A percentile compares a stretch with the other conserved stretches of the same genome.
Evolutionary conservation across 495 filamentous ascomycete genomes (phyloP).

Genomic region (Daldinia vernicosa): DNA sequence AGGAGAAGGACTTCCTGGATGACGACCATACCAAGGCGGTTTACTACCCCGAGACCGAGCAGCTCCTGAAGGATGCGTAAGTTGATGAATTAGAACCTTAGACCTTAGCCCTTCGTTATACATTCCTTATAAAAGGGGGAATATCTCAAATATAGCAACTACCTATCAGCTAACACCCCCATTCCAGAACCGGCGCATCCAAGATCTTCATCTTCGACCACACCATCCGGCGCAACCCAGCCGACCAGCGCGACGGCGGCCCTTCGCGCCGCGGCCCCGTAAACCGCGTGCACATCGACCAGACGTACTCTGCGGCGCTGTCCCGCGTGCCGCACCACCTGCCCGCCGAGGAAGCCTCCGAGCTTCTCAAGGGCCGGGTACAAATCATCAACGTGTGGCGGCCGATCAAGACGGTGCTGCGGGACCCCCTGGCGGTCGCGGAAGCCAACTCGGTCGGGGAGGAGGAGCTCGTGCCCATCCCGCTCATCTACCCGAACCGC

Average conservation of each 20-base stretch:
- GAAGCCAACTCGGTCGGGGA: slow-evolving; percentile 68
- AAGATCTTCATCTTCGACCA: slow-evolving; percentile 79
- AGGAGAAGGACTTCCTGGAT: slow-evolving; percentile 70
- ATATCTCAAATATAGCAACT: not conserved
- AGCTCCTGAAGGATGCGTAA: slow-evolving; percentile 70
- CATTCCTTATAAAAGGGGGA: not conserved
- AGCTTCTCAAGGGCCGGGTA: slow-evolving; percentile 69
- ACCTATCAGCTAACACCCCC: not conserved
- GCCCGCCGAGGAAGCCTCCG: slow-evolving; percentile 65
- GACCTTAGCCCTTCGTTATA: too few relatives aligned
- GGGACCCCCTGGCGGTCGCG: slow-evolving; percentile 70
- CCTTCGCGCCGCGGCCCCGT: slow-evolving; percentile 63
- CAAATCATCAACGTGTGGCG: slow-evolving; percentile 87
- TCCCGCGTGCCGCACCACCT: slow-evolving; percentile 68
- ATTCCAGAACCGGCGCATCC: slow-evolving; percentile 65
- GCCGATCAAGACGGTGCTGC: slow-evolving; percentile 69
- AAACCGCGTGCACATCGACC: slow-evolving; percentile 75
- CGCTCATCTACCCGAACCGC: slow-evolving; percentile 77
- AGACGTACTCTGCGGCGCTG: slow-evolving; percentile 67
- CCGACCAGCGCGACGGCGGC: slow-evolving; percentile 30
- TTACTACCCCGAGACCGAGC: slow-evolving; percentile 74
- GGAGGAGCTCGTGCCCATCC: slow-evolving; percentile 71
- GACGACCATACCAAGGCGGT: slow-evolving; percentile 71
- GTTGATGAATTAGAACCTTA: slow-evolving; percentile 50
- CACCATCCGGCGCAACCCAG: slow-evolving; percentile 69